These are phyloP conservation scores for Aspergillus udagawae DNA, from an alignment of 2,329 filamentous ascomycete species.

Conservation along the genomic window DNA sequence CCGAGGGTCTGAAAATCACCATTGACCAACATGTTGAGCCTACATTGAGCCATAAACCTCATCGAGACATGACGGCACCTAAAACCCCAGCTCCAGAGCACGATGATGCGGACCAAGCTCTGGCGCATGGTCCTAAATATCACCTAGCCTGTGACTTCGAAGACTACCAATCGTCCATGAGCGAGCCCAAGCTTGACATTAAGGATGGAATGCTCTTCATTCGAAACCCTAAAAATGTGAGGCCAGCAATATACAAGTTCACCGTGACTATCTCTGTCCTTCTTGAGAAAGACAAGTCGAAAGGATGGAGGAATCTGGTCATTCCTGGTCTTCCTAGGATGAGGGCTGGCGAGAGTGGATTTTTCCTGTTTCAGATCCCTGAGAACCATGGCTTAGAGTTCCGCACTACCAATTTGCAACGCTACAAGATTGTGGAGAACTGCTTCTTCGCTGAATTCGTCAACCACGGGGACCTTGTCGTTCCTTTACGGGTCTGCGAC, in stretches of 20 bases:
- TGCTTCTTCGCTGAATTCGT: constrained; percentile 30
- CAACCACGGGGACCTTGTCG: constrained; percentile 17
- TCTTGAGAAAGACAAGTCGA: constrained; percentile 14
- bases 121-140: no score
- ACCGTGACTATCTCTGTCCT: constrained; percentile 15
- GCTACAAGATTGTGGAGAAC: constrained; percentile 23
- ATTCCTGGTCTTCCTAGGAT: constrained; percentile 28
- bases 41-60: background rate
- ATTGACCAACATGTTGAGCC: background rate
- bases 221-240: constrained; percentile 8
- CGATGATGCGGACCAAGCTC: background rate
- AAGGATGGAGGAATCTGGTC: constrained; percentile 25
- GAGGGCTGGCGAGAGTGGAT: constrained; percentile 20
- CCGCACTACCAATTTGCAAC: constrained; percentile 23
- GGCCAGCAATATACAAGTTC: constrained; percentile 17
- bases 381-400: constrained; percentile 25
- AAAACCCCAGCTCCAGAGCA: background rate
- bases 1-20: background rate
- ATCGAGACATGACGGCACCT: background rate
- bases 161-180: background rate
- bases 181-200: constrained; percentile 14
- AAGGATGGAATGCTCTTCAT: constrained; percentile 17
- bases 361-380: constrained; percentile 27
- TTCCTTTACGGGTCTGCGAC: constrained; percentile 26
- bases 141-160: background rate